These are phyloP conservation scores for Tetrastigma voinierianum DNA, from an alignment of 164 flowering plant species.

Conservation along the genomic window DNA sequence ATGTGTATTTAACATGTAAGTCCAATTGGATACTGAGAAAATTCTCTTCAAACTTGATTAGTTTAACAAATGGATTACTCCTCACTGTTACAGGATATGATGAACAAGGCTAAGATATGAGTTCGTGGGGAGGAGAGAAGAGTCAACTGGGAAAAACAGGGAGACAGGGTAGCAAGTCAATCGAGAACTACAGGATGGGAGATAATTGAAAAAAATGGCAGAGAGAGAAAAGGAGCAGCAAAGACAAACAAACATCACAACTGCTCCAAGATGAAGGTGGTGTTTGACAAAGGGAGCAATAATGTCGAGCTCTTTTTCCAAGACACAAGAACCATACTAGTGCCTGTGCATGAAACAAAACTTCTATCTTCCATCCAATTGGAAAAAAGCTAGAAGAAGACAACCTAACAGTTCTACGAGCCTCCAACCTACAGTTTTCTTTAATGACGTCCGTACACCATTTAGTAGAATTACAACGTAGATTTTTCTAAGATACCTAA, in stretches of 20 bases:
- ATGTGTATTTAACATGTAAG: constrained; percentile 30
- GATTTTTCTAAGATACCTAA: too few species aligned
- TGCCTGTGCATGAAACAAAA: too few species aligned
- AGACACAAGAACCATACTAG: constrained; percentile 25
- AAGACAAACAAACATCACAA: constrained; percentile 25
- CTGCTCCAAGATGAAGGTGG: constrained; percentile 35
- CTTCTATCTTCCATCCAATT: too few species aligned
- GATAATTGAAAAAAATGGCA: neutral
- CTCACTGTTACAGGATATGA: neutral
- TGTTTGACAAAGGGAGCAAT: constrained; percentile 29
- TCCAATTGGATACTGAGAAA: constrained; percentile 12
- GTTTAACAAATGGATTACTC: constrained; percentile 10
- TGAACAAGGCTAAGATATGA: neutral
- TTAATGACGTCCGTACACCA: too few species aligned
- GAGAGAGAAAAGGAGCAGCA: neutral
- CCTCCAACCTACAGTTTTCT: too few species aligned
- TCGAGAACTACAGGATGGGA: neutral
- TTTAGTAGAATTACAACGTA: too few species aligned
- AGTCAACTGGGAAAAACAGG: neutral
- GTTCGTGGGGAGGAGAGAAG: too few species aligned
- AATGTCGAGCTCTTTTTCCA: constrained; percentile 22
- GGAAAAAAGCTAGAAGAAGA: too few species aligned
- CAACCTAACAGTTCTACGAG: too few species aligned
- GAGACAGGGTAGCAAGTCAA: neutral
- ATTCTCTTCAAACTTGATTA: constrained; percentile 8